Base-by-base conservation (phyloP, 352 stramenopile species). In the Globisporangium rhizosaccharum region DNA sequence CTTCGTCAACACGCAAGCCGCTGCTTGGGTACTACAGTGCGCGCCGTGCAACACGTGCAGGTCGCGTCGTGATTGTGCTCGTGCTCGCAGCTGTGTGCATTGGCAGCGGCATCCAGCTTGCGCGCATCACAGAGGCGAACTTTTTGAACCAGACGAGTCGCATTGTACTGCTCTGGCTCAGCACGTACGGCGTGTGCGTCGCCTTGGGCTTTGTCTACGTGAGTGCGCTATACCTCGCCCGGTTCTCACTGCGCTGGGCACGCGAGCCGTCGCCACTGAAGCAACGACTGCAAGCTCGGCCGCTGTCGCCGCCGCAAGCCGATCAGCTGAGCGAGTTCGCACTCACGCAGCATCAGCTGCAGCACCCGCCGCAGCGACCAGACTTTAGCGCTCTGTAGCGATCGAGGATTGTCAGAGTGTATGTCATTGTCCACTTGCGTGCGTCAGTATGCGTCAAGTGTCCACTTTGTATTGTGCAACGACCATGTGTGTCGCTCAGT, bases 191-290 rank as follows among this genome's bases (percentile, higher is more conserved):
- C n/a, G 66, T 84, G n/a, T 66, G 71, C n/a, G 37, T 72, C 30
- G 65, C 66, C 14, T 30, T 83, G 15, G 78, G 73, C 15, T 68
- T 83, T 20, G 48, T 88, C 44, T 69, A 79, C 28, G 80, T 75
- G 53, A 76, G 62, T 62, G 71, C 73, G 4, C 44, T 83, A 36
- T 72, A 70, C 41, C 66, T 75, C 41, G 57, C 69, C 28, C 26
- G 85, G 15, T 88, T 88, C 48, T 69, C 51, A 2, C 30, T 73
- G 46, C 74, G 78, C 25, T 88, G 75, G 78, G 66, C 63, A 55
- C 53, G 60, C 57, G 47, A 67, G 53, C 42, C 41, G 41, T 20
- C 41, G 41, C 41, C 41, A 51, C 23, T 25, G 6, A 23, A 42
- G 33, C 36, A 46, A 14, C 41, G 41, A 14, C 41, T 18, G 2